A percentile compares a stretch with the other conserved stretches of the same genome.
These are phyloP conservation scores for Fusarium oligoseptatum DNA, from an alignment of 2,329 filamentous ascomycete genomes.

Conservation along the genomic window DNA sequence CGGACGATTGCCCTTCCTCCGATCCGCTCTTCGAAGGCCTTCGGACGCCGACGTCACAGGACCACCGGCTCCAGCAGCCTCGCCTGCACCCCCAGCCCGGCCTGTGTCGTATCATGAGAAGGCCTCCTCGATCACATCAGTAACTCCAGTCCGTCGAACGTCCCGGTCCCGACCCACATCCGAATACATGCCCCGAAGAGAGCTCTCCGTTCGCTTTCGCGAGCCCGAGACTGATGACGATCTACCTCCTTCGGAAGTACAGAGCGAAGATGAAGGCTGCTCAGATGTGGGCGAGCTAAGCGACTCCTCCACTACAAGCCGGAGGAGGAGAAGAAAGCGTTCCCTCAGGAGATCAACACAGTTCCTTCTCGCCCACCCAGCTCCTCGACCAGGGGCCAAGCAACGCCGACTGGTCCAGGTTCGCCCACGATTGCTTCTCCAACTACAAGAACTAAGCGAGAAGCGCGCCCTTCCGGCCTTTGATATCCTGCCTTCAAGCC, in stretches of 20 bases:
- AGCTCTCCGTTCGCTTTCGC: constrained; percentile 63
- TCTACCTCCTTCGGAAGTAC: constrained; percentile 33
- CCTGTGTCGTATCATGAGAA: constrained; percentile 47
- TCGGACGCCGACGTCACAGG: constrained; percentile 47
- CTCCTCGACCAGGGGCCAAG: constrained; percentile 69
- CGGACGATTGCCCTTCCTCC: constrained; percentile 56
- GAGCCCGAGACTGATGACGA: constrained; percentile 51
- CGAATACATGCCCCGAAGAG: constrained; percentile 54
- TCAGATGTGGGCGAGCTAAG: constrained; percentile 61
- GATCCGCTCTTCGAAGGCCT: constrained; percentile 56
- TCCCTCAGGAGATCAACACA: constrained; percentile 69
- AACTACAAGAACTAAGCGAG: constrained; percentile 76
- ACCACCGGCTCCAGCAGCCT: constrained; percentile 26
- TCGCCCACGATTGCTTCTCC: constrained; percentile 76
- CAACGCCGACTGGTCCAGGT: constrained; percentile 76
- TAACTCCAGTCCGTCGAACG: constrained; percentile 36
- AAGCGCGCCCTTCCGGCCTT: constrained; percentile 75
- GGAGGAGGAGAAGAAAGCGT: constrained; percentile 58
- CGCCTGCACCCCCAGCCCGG: constrained; percentile 30
- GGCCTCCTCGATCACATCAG: constrained; percentile 21
- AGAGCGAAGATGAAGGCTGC: constrained; percentile 64
- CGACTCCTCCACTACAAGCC: constrained; percentile 59
- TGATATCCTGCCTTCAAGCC: constrained; percentile 79
- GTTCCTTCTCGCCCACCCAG: constrained; percentile 77
- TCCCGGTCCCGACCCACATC: constrained; percentile 52